Percentiles rank a stretch among this genome's conserved stretches.
phyloP scores from a whole-genome alignment of 345 rosid species.

The Psidium guajava region DNA sequence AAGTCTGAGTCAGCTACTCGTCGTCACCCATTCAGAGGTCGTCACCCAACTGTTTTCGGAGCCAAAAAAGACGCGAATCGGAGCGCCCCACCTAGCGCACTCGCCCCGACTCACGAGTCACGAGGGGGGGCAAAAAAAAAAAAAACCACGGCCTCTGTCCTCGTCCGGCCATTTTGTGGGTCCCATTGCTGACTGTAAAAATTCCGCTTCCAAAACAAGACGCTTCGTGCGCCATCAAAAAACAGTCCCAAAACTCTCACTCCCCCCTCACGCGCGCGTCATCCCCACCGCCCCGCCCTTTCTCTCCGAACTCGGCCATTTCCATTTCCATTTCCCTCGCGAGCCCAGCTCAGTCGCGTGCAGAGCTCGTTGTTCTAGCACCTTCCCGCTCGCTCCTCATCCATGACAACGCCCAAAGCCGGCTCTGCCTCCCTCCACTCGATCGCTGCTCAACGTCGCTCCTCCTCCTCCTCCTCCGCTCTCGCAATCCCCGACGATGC shows the following conservation, averaged over 20 bases:
- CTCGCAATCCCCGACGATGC: constrained; percentile 16
- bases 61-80: background rate
- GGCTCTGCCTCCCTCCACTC: background rate
- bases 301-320: background rate
- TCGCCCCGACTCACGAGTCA: background rate
- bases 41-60: background rate
- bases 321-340: background rate
- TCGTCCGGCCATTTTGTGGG: background rate
- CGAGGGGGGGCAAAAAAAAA: background rate
- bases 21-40: background rate
- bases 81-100: too few species aligned
- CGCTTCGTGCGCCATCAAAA: background rate
- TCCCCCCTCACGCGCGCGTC: background rate
- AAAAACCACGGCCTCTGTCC: background rate
- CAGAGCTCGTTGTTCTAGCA: background rate
- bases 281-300: background rate
- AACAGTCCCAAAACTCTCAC: background rate
- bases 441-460: background rate
- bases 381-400: background rate
- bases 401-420: background rate
- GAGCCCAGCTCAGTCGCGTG: background rate
- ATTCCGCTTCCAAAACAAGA: background rate
- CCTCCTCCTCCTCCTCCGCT: background rate
- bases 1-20: background rate
- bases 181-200: background rate